Evolutionary conservation across 2,329 filamentous ascomycete genomes (phyloP).

Genomic region (Fusarium mexicanum): DNA sequence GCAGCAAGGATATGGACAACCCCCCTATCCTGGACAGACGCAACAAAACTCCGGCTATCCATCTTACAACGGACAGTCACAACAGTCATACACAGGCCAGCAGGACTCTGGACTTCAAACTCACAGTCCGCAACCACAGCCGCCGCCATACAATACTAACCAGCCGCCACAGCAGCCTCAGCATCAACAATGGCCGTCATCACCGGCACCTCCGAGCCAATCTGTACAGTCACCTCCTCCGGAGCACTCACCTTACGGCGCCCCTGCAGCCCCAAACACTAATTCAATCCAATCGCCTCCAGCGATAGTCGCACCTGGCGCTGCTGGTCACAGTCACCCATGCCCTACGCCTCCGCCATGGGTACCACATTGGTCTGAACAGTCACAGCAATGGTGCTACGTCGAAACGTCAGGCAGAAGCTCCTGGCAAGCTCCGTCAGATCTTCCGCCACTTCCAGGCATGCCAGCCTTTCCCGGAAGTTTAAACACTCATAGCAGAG

Average conservation of each 20-base stretch:
- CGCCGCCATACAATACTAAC: not conserved
- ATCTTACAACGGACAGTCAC: not conserved
- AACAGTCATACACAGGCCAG: not conserved
- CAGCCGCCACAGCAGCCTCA: not conserved
- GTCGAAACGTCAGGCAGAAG: constrained; percentile 21
- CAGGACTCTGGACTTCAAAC: not conserved
- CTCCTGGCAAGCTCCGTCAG: constrained; percentile 6
- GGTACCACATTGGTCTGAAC: constrained; percentile 37
- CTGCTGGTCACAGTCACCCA: not conserved
- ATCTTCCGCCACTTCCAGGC: not conserved
- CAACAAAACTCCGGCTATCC: constrained; percentile 4
- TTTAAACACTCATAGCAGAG: not conserved
- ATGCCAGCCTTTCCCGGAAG: constrained; percentile 20
- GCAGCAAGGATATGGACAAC: constrained; percentile 2
- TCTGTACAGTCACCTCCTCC: not conserved
- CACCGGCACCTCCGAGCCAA: too few species aligned
- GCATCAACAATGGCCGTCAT: not conserved
- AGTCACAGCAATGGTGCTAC: constrained; percentile 25
- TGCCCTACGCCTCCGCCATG: constrained; percentile 22
- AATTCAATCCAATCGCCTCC: not conserved
- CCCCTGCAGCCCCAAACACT: rapidly evolving
- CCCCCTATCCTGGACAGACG: not conserved
- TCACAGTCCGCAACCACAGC: constrained; percentile 1
- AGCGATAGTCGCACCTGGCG: not conserved
- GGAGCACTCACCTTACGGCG: rapidly evolving